Conservation (phyloP, 2,329 filamentous ascomycete species). For the Colletotrichum sp. region DNA sequence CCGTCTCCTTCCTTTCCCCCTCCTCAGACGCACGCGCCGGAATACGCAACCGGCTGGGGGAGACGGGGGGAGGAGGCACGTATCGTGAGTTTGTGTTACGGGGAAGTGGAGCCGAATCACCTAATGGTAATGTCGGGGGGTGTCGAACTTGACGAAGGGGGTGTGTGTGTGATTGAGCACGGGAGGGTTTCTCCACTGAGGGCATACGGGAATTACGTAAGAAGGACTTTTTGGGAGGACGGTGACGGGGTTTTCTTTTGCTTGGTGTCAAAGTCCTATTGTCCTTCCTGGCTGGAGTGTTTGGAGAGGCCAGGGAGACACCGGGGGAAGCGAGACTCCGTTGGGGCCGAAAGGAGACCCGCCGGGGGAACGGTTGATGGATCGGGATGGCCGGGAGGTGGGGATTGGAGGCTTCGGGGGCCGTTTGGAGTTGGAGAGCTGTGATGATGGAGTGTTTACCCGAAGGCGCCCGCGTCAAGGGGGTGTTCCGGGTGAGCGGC, state of each 20-base stretch:
- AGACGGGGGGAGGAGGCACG: neutral
- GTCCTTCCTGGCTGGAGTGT: neutral
- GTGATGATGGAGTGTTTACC: neutral
- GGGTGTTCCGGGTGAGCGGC: neutral
- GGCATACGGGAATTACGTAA: constrained; percentile 13
- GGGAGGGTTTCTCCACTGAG: neutral
- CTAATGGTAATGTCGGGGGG: neutral
- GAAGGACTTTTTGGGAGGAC: neutral
- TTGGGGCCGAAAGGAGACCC: neutral
- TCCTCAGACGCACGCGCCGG: neutral
- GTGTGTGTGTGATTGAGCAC: neutral
- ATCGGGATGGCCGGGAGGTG: neutral
- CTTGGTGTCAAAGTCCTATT: neutral
- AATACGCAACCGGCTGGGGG: neutral
- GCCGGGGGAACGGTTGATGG: neutral
- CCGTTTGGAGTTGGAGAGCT: neutral
- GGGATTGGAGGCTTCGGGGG: neutral
- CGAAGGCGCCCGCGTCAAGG: neutral
- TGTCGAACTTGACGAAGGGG: neutral
- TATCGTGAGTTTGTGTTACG: neutral
- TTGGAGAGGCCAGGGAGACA: neutral
- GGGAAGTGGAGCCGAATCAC: neutral
- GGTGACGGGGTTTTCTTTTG: neutral
- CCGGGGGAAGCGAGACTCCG: neutral
- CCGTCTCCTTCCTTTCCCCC: neutral